Percentiles rank a stretch among this genome's conserved stretches.
Conservation (phyloP, 176 grass and related monocot species). For the Triticum urartu region DNA sequence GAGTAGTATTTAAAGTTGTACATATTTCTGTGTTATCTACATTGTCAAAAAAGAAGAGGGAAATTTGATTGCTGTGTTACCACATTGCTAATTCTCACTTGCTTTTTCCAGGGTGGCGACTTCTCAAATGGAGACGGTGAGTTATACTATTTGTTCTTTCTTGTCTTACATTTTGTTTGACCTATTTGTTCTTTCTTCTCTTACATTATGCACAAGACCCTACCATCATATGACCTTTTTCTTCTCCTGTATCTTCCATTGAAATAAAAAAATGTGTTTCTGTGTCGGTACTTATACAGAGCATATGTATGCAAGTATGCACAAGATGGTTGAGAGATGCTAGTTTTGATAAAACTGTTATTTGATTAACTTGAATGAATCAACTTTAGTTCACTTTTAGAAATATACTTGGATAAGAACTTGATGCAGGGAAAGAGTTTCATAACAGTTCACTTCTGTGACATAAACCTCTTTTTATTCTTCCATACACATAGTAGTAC, state of each 20-base stretch:
- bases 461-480: background rate
- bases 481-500: background rate
- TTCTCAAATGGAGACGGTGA: constrained; percentile 86
- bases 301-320: constrained; percentile 2
- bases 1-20: constrained; percentile 55
- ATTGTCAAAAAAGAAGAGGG: background rate
- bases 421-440: background rate
- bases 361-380: constrained; percentile 16
- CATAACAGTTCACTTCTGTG: background rate
- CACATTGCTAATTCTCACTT: constrained; percentile 17
- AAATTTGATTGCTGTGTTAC: constrained; percentile 7
- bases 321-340: background rate
- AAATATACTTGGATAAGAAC: constrained; percentile 9
- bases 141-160: constrained; percentile 28
- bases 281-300: background rate
- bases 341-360: constrained; percentile 4
- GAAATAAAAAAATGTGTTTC: constrained; percentile 1
- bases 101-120: constrained; percentile 78
- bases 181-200: constrained; percentile 6
- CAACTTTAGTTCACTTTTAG: background rate
- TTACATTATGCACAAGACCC: background rate
- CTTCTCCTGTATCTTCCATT: constrained; percentile 15
- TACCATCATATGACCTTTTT: background rate
- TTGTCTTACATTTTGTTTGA: background rate
- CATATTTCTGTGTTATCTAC: constrained; percentile 38